Conservation (phyloP, 2,329 filamentous ascomycete genomes). For the Colletotrichum neosansevieriae region DNA sequence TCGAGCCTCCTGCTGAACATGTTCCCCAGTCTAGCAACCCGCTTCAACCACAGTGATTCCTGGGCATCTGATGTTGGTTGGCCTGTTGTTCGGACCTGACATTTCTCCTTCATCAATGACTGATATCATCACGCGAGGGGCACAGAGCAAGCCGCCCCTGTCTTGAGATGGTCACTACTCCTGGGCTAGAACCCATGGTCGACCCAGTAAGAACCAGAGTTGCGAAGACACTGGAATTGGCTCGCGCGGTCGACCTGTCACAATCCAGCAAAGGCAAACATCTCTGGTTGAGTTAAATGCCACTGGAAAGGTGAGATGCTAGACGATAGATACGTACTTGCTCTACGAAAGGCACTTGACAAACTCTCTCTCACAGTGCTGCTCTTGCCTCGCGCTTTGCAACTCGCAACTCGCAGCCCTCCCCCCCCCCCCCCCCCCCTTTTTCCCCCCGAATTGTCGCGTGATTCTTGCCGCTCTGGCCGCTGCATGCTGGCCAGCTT, state of each 20-base stretch:
- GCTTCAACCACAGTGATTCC: conserved; percentile 9
- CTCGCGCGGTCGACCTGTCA: conserved; percentile 16
- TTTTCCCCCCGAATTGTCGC: too few species aligned
- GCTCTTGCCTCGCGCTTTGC: not conserved
- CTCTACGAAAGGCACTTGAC: too few species aligned
- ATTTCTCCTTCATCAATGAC: conserved; percentile 14
- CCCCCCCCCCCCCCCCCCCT: too few species aligned
- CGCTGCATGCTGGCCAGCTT: not conserved
- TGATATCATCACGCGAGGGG: conserved; percentile 25
- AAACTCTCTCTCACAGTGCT: too few species aligned
- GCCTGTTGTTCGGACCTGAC: not conserved
- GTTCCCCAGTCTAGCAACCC: conserved; percentile 7
- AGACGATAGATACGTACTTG: too few species aligned
- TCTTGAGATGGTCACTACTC: conserved; percentile 2
- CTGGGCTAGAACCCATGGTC: not conserved
- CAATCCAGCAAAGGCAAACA: conserved; percentile 1
- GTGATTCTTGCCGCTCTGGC: conserved; percentile 28
- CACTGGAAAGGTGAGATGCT: not conserved
- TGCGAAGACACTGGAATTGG: not conserved
- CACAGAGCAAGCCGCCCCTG: conserved; percentile 20
- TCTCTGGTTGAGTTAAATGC: not conserved
- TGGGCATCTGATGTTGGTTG: conserved; percentile 11
- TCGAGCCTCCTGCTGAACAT: conserved; percentile 27
- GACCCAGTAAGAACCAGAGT: conserved; percentile 19
- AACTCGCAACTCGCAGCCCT: not conserved